Conservation (phyloP, 371 early-diverging fungal species). For the Mortierella sp. region DNA sequence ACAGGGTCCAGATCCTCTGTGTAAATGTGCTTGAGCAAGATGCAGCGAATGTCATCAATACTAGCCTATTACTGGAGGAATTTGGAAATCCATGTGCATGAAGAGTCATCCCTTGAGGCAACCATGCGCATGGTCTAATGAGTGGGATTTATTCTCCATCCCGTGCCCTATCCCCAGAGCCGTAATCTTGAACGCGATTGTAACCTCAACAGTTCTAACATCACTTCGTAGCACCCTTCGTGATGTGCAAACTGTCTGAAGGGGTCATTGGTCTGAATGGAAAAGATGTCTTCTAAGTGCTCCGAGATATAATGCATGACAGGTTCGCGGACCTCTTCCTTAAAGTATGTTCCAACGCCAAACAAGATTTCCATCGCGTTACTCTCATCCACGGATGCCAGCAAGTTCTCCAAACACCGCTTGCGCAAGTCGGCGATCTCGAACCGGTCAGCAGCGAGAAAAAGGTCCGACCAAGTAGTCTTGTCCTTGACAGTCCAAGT, state of each 20-base stretch:
- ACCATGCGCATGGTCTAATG: too few relatives aligned
- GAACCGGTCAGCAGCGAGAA: slow-evolving; percentile 7
- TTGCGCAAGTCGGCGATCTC: slow-evolving; percentile 4
- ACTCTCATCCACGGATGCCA: neutral
- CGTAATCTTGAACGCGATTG: too few relatives aligned
- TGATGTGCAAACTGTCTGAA: neutral
- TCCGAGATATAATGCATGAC: slow-evolving; percentile 1
- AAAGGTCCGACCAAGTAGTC: neutral
- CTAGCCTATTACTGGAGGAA: too few relatives aligned
- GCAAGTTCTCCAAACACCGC: neutral
- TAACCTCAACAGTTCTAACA: neutral
- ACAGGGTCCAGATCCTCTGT: too few relatives aligned
- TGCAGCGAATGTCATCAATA: too few relatives aligned
- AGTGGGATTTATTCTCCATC: too few relatives aligned
- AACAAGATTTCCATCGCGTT: slow-evolving; percentile 16
- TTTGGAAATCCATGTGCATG: too few relatives aligned
- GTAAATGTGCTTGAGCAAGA: too few relatives aligned
- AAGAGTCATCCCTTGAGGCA: too few relatives aligned
- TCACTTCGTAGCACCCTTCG: slow-evolving; percentile 1
- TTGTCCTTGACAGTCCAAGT: slow-evolving; percentile 1
- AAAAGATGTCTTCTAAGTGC: neutral
- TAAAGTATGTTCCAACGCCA: slow-evolving; percentile 7
- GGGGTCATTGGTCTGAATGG: slow-evolving; percentile 7
- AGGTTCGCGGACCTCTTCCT: neutral
- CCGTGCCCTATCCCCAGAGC: too few relatives aligned